A percentile compares a stretch with the other conserved stretches of the same genome.
Conservation (phyloP, 1,284 basidiomycete species). For the Ustilago hordei region DNA sequence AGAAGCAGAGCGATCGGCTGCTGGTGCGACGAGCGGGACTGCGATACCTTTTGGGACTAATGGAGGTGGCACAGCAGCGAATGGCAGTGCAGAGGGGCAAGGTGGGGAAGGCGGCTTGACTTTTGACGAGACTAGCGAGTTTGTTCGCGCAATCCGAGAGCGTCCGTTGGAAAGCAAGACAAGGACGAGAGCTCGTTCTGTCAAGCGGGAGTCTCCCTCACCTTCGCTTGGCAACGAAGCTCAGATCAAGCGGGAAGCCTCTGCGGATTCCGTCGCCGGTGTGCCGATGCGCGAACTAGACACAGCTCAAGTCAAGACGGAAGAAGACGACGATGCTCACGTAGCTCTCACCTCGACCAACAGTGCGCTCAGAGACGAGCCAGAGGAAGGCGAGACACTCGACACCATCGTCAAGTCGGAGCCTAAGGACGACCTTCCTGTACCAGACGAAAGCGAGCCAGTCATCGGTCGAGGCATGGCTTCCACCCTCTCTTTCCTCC, state of each 20-base stretch:
- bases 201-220: conserved; percentile 23
- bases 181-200: conserved; percentile 13
- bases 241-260: conserved; percentile 70
- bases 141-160: conserved; percentile 86
- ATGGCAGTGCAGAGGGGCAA: conserved; percentile 2
- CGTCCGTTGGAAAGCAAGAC: conserved; percentile 72
- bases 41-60: conserved; percentile 6
- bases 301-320: conserved; percentile 70
- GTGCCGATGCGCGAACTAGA: conserved; percentile 33
- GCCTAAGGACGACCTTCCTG: background rate
- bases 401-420: conserved; percentile 7
- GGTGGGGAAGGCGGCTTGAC: conserved; percentile 73
- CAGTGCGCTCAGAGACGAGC: conserved; percentile 74
- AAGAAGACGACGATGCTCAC: conserved; percentile 71
- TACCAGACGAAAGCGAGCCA: conserved; percentile 37
- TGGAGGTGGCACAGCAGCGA: background rate
- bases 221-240: conserved; percentile 67
- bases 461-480: conserved; percentile 76
- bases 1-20: conserved; percentile 72
- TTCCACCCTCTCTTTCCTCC: conserved; percentile 85
- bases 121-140: conserved; percentile 97
- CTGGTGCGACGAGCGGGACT: conserved; percentile 9
- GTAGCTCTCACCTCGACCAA: conserved; percentile 56
- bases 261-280: conserved; percentile 67
- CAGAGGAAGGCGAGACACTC: conserved; percentile 34